Evolutionary conservation across 768 basidiomycete genomes (phyloP).

Genomic region (Clitopilus passeckerianus): DNA sequence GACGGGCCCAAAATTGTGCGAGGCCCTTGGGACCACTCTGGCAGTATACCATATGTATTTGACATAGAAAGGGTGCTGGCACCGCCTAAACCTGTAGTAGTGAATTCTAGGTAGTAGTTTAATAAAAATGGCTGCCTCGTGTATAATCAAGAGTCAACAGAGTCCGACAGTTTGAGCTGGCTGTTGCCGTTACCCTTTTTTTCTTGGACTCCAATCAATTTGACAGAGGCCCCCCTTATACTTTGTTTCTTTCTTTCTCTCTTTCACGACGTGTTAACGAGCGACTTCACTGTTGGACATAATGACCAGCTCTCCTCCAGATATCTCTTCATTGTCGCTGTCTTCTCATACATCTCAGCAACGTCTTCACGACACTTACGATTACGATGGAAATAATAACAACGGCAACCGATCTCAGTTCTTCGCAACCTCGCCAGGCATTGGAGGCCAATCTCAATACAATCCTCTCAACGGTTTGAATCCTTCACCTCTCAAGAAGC

Average conservation of each 20-base stretch:
- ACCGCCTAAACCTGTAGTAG: slow-evolving; percentile 40
- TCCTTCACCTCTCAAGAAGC: slow-evolving; percentile 70
- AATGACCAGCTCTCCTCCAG: slow-evolving; percentile 82
- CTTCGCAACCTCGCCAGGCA: slow-evolving; percentile 57
- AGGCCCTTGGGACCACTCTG: slow-evolving; percentile 59
- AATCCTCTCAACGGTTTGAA: slow-evolving; percentile 50
- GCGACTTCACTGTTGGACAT: slow-evolving; percentile 27
- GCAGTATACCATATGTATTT: slow-evolving; percentile 33
- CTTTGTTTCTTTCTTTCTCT: slow-evolving; percentile 22
- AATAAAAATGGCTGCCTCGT: slow-evolving; percentile 11
- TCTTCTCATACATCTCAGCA: slow-evolving; percentile 54
- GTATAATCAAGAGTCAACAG: slow-evolving; percentile 29
- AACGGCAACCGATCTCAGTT: slow-evolving; percentile 53
- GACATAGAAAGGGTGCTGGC: slow-evolving; percentile 44
- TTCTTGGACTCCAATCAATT: slow-evolving; percentile 4
- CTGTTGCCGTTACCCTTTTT: slow-evolving; percentile 9
- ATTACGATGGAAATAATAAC: slow-evolving; percentile 59
- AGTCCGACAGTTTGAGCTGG: slow-evolving; percentile 2
- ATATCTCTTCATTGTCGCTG: slow-evolving; percentile 75
- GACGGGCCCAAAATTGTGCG: slow-evolving; percentile 21
- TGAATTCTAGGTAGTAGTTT: slow-evolving; percentile 12
- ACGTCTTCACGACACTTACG: slow-evolving; percentile 85
- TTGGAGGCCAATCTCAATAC: slow-evolving; percentile 52
- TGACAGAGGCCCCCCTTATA: slow-evolving; percentile 13
- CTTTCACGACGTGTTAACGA: slow-evolving; percentile 27